Evolutionary conservation across 257 asterid genomes (phyloP).

Genomic region (Nicotiana otophora): DNA sequence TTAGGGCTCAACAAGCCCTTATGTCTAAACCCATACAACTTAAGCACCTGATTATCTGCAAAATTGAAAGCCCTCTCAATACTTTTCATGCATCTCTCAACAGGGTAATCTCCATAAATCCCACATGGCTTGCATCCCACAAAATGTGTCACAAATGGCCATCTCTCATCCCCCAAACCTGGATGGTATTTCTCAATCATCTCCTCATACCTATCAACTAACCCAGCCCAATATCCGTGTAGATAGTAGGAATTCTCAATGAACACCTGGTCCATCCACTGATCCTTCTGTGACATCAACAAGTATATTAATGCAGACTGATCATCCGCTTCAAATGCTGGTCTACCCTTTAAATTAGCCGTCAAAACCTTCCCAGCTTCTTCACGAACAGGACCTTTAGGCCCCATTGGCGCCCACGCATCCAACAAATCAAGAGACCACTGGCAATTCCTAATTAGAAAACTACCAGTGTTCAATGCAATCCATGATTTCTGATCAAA

Average conservation of each 20-base stretch:
- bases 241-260: constrained; percentile 74
- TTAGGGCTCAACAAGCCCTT: constrained; percentile 90
- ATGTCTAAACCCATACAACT: constrained; percentile 87
- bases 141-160: constrained; percentile 97
- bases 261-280: constrained; percentile 73
- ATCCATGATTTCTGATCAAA: constrained; percentile 86
- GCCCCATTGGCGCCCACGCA: constrained; percentile 97
- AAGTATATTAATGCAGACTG: constrained; percentile 88
- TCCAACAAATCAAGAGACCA: constrained; percentile 96
- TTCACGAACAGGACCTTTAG: constrained; percentile 76
- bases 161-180: constrained; percentile 90
- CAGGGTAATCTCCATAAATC: constrained; percentile 89
- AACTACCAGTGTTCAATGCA: constrained; percentile 85
- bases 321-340: constrained; percentile 90
- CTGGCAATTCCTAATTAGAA: constrained; percentile 75
- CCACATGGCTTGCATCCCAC: constrained; percentile 98
- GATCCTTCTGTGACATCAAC: constrained; percentile 53
- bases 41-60: constrained; percentile 84
- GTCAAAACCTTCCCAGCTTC: constrained; percentile 86
- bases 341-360: constrained; percentile 79
- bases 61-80: constrained; percentile 96
- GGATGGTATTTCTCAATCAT: constrained; percentile 87
- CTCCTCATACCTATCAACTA: constrained; percentile 90
- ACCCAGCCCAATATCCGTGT: constrained; percentile 93
- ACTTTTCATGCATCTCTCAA: constrained; percentile 78